Percentiles rank a stretch among this genome's conserved stretches.
Evolutionary conservation across 2,329 filamentous ascomycete genomes (phyloP).

Genomic region (Monilinia laxa): DNA sequence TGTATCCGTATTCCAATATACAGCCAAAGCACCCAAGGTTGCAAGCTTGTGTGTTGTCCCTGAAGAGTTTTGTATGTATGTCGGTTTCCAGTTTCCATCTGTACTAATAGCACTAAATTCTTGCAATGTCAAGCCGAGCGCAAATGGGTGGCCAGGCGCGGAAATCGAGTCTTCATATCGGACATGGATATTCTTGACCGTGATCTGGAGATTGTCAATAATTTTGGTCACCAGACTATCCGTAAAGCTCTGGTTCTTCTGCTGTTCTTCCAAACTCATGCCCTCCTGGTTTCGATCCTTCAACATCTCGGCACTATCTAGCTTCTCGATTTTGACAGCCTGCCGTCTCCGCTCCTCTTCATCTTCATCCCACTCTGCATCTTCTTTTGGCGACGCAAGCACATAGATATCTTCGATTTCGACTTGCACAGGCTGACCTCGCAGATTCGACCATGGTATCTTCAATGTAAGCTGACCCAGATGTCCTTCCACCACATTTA

Average conservation of each 20-base stretch:
- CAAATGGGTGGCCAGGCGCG: slow-evolving; percentile 91
- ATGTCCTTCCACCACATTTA: slow-evolving; percentile 95
- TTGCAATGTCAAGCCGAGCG: slow-evolving; percentile 85
- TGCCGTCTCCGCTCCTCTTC: slow-evolving; percentile 87
- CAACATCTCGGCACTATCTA: slow-evolving; percentile 92
- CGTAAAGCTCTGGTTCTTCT: slow-evolving; percentile 97
- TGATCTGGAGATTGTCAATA: slow-evolving; percentile 96
- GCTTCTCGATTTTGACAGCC: slow-evolving; percentile 96
- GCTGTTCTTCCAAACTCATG: slow-evolving; percentile 90
- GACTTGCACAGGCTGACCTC: slow-evolving; percentile 90
- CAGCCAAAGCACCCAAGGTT: slow-evolving; percentile 80
- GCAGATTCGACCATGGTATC: slow-evolving; percentile 96
- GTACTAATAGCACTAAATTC: slow-evolving; percentile 98
- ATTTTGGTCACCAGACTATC: slow-evolving; percentile 94
- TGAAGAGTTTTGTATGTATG: slow-evolving; percentile 87
- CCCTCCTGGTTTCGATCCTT: slow-evolving; percentile 92
- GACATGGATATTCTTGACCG: slow-evolving; percentile 96
- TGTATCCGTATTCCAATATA: slow-evolving; percentile 98
- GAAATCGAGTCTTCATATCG: slow-evolving; percentile 98
- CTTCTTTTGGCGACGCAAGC: slow-evolving; percentile 90
- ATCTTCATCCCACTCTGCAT: slow-evolving; percentile 87
- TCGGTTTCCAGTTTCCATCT: slow-evolving; percentile 90
- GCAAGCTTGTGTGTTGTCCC: slow-evolving; percentile 90
- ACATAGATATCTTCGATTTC: slow-evolving; percentile 97
- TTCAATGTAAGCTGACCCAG: slow-evolving; percentile 86